Conservation (phyloP, 2,329 filamentous ascomycete genomes). For the Monilinia aucupariae region DNA sequence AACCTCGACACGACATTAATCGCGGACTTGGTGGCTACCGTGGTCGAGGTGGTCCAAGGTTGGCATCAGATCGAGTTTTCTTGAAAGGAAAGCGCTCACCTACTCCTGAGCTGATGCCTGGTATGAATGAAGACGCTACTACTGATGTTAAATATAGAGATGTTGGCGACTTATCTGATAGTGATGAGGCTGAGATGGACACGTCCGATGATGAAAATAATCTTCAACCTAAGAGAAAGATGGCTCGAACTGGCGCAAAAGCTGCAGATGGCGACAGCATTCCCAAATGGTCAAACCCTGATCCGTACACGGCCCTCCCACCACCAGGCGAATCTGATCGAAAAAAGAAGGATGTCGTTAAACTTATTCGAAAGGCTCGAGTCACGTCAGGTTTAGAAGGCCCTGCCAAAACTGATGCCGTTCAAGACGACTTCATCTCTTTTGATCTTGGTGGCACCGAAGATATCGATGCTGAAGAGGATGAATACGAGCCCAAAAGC, state of each 20-base stretch:
- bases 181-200: conserved; percentile 57
- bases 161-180: conserved; percentile 55
- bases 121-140: conserved; percentile 33
- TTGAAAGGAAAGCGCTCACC: conserved; percentile 35
- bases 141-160: conserved; percentile 46
- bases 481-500: conserved; percentile 21
- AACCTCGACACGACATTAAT: conserved; percentile 10
- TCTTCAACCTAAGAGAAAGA: conserved; percentile 42
- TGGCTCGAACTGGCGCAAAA: conserved; percentile 37
- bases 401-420: conserved; percentile 47
- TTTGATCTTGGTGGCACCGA: conserved; percentile 54
- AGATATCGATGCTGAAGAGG: conserved; percentile 25
- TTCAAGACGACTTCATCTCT: conserved; percentile 83
- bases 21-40: conserved; percentile 27
- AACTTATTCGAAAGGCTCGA: conserved; percentile 85
- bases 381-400: conserved; percentile 48
- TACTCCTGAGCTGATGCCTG: conserved; percentile 35
- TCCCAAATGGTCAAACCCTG: conserved; percentile 92
- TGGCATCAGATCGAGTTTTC: conserved; percentile 35
- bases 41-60: conserved; percentile 29
- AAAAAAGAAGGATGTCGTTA: conserved; percentile 82
- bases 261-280: conserved; percentile 40
- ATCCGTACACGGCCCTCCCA: conserved; percentile 84
- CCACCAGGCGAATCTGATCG: conserved; percentile 66
- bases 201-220: conserved; percentile 44